phyloP scores from a whole-genome alignment of 176 grass and related monocot species.

The Elymus sibiricus region DNA sequence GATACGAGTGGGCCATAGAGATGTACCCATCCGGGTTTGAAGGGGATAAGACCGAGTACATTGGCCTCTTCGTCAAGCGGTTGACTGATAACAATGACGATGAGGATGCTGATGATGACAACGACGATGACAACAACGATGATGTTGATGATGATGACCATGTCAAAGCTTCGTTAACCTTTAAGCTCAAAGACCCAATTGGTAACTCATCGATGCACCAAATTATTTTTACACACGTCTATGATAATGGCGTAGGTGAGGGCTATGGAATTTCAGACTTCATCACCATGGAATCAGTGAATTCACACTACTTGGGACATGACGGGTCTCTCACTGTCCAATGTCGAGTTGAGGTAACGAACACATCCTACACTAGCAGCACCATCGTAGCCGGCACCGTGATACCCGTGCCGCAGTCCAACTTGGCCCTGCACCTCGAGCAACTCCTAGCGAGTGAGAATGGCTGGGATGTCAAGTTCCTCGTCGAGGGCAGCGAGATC shows the following conservation, averaged over 20 bases:
- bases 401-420: not conserved
- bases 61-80: not conserved
- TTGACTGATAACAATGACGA: not conserved
- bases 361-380: not conserved
- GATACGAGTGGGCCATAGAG: not conserved
- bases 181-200: not conserved
- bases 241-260: accelerated
- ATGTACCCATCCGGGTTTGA: not conserved
- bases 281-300: not conserved
- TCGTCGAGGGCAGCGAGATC: not conserved
- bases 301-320: not conserved
- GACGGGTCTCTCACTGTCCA: not conserved
- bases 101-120: too few relatives aligned
- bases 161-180: not conserved
- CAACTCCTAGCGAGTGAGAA: not conserved
- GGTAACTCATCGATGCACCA: not conserved
- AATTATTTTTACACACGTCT: not conserved
- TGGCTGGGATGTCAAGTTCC: not conserved
- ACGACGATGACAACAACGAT: too few relatives aligned
- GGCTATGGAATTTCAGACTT: accelerated
- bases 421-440: not conserved
- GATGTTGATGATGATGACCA: not conserved
- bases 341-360: not conserved
- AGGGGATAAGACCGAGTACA: not conserved
- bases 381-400: not conserved